Conservation (phyloP, 1,139 yeast genomes). For the Debaryomyces coudertii region DNA sequence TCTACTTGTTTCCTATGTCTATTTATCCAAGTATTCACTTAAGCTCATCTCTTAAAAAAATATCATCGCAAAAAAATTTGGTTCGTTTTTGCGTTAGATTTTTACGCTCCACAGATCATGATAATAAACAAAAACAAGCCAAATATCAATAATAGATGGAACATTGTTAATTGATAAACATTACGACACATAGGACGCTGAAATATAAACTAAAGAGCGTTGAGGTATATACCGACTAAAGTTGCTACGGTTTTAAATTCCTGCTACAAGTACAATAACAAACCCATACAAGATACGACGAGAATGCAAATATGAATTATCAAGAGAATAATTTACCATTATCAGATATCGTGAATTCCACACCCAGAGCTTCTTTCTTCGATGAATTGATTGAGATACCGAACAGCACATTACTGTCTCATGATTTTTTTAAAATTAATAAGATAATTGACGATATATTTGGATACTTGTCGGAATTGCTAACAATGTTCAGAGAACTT, state of each 20-base stretch:
- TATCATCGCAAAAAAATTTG: constrained; percentile 1
- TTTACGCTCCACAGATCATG: constrained; percentile 9
- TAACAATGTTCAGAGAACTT: constrained; percentile 21
- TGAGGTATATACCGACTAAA: neutral
- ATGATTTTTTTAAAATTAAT: constrained; percentile 35
- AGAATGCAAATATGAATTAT: constrained; percentile 12
- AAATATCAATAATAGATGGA: neutral
- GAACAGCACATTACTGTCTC: constrained; percentile 26
- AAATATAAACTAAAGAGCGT: neutral
- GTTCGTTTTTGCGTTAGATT: constrained; percentile 7
- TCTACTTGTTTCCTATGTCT: neutral
- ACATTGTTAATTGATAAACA: neutral
- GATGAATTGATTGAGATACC: constrained; percentile 35
- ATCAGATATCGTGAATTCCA: constrained; percentile 21
- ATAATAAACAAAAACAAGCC: constrained; percentile 10
- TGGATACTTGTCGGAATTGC: constrained; percentile 28
- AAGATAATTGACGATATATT: constrained; percentile 37
- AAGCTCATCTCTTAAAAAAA: constrained; percentile 8
- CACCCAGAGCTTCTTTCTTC: constrained; percentile 36
- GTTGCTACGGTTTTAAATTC: neutral
- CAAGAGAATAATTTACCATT: constrained; percentile 11
- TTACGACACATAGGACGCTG: neutral
- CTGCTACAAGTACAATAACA: too few relatives aligned
- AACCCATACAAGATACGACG: neutral
- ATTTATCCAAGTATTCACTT: neutral